A percentile compares a stretch with the other conserved stretches of the same genome.
Conservation (phyloP, 805 yeast species). For the Isabelozyma rhagii region DNA sequence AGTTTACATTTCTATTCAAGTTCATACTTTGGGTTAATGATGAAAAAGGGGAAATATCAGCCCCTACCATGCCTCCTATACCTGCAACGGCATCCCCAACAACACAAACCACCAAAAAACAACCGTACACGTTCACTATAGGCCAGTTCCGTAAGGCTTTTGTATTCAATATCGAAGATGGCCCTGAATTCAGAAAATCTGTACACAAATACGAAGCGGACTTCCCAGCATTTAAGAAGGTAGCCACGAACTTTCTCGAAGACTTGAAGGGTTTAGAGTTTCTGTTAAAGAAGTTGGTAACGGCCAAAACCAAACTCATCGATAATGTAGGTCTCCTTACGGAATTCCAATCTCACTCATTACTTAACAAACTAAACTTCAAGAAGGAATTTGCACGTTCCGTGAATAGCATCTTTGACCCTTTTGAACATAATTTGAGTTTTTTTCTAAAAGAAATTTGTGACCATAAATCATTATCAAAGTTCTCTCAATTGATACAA, state of each 20-base stretch:
- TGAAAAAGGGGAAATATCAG: slow-evolving; percentile 4
- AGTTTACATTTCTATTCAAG: slow-evolving; percentile 15
- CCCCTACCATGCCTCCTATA: background rate
- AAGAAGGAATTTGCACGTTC: slow-evolving; percentile 20
- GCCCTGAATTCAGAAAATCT: slow-evolving; percentile 39
- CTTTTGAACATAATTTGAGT: slow-evolving; percentile 28
- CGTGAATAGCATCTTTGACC: slow-evolving; percentile 25
- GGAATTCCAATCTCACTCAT: slow-evolving; percentile 21
- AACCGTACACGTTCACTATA: slow-evolving; percentile 1
- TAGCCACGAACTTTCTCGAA: slow-evolving; percentile 22
- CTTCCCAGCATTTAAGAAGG: slow-evolving; percentile 25
- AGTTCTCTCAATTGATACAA: slow-evolving; percentile 16
- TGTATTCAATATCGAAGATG: slow-evolving; percentile 37
- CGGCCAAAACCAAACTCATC: slow-evolving; percentile 16
- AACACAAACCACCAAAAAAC: background rate
- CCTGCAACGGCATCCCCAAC: slow-evolving; percentile 1
- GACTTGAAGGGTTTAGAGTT: slow-evolving; percentile 30
- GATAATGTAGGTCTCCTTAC: slow-evolving; percentile 20
- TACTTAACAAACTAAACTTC: slow-evolving; percentile 19
- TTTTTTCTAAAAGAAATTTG: slow-evolving; percentile 27
- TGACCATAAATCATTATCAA: slow-evolving; percentile 22
- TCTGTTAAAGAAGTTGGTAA: slow-evolving; percentile 15
- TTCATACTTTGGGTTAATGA: slow-evolving; percentile 27
- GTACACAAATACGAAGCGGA: slow-evolving; percentile 28
- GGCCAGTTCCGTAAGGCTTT: slow-evolving; percentile 27